Base-by-base conservation (phyloP, 331 rosid species). In the Quercus lobata region DNA sequence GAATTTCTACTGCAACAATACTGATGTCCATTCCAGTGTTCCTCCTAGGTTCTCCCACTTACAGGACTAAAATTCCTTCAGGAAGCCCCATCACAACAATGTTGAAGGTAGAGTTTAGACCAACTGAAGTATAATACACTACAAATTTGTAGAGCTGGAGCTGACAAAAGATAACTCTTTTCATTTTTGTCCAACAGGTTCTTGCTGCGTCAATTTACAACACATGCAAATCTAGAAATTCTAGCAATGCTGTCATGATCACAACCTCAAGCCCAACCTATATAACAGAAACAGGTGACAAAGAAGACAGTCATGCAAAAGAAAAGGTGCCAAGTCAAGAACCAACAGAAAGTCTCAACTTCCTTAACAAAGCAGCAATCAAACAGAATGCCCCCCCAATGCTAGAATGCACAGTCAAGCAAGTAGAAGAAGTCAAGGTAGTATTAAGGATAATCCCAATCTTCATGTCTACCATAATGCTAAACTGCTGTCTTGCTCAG, bases 401-500 rank as follows among this genome's bases (percentile, higher is more conserved):
- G 56, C 79, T 90, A 69, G 61, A 86, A 65, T 89, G 94, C 83
- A 84, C 88, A 32, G 76, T 54, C 12, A 78, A 84, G 61, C 92
- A 94, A 82, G 86, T 89, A 15, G 93, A 94, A 84, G 94, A 92
- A 30, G 94, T 83, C 5, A 89, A 94, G 71, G 70, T 72, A 34
- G 96, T 90, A 15, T 7, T 84, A 12, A 89, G 54, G 21, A 82
- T 89, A 9, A 90, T 94, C 52, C 98, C 98, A 37, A 88, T 94
- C 58, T 90, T 94, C n/a, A 83, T 77, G 74, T 89, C 96, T 77
- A 89, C 96, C 63, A 82, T 94, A 84, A 90, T 90, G 87, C 85
- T 92, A 30, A 94, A 94, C 83, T 87, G 91, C 70, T 92, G 96
- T 81, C 89, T 94, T 8, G 98, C 98, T 49, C 98, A 94, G 44